Base-by-base conservation (phyloP, 352 stramenopile genomes). In the Thalassiosira exigua region DNA sequence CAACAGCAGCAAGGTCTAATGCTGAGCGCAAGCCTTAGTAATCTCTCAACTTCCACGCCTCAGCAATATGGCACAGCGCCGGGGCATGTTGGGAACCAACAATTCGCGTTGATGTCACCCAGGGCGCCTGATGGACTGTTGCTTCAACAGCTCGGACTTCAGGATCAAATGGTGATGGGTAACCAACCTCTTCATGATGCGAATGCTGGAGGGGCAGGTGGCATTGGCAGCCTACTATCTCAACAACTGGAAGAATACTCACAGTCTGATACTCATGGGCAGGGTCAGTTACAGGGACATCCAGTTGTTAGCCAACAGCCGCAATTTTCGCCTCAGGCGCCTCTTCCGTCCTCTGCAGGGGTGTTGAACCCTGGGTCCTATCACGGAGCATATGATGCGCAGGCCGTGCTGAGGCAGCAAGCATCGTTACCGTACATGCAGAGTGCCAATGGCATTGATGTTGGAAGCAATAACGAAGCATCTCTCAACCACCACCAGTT, bases 201-300 rank as follows among this genome's bases (percentile, higher is more conserved):
- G n/a, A 39, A 65, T 52, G 26, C 46, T 48, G 46, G 42, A 42
- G 50, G 39, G 26, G 67, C 69, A n/a, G n/a, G n/a, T n/a, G n/a
- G n/a, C n/a, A n/a, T n/a, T n/a, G n/a, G n/a, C 4, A 85, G 77
- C 74, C 56, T 85, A 44, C 62, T 82, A 9, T 64, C 77, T 54
- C 70, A 79, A 32, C 77, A 85, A 66, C 58, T 85, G 27, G 71
- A 59, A 33, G 65, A 82, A 56, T 79, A 82, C 69, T 82, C 77
- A 27, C 44, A 72, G 26, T 30, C 69, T 1, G 51, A 79, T 54
- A 11, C 39, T 11, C 58, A 66, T 39, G 46, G 70, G 12, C 61
- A 53, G 24, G 17, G 26, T 24, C 64, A 73, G 5, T 14, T 21
- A 2, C 7, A 4, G 39, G 22, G 24, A 4, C 53, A 76, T 62